These are phyloP conservation scores for Rhodotorula mucilaginosa DNA, from an alignment of 1,284 basidiomycete genomes.

Conservation along the genomic window DNA sequence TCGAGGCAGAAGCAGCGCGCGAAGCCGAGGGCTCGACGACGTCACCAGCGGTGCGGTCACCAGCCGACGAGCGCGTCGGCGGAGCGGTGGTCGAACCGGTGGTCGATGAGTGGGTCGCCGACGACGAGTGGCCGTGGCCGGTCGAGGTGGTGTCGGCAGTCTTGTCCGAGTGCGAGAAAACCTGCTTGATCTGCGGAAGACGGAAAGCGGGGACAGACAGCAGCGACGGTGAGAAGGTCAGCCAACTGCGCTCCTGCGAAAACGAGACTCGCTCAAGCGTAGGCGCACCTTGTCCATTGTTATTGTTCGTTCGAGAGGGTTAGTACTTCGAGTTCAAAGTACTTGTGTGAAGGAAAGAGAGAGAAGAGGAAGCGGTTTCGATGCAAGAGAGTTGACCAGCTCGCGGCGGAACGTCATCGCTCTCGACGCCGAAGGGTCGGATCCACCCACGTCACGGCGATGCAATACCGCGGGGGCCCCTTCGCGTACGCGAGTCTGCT, in stretches of 20 bases:
- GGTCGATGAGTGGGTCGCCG: not conserved
- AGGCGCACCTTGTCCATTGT: not conserved
- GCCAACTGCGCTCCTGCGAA: not conserved
- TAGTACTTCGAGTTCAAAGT: too few relatives aligned
- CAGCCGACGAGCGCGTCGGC: conserved; percentile 2
- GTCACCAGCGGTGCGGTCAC: conserved; percentile 1
- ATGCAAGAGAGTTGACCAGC: too few relatives aligned
- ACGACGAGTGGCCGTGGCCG: too few relatives aligned
- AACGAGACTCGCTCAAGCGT: not conserved
- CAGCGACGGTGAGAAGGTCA: conserved; percentile 1
- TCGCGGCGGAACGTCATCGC: too few relatives aligned
- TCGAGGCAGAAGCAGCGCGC: not conserved
- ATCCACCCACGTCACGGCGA: too few relatives aligned
- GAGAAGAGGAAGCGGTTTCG: too few relatives aligned
- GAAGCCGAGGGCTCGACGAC: not conserved
- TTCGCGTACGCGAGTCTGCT: too few relatives aligned
- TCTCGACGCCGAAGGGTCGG: too few relatives aligned
- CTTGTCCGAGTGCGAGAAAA: conserved; percentile 24
- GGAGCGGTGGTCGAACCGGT: not conserved
- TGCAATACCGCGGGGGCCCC: too few relatives aligned
- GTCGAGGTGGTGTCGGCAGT: not conserved
- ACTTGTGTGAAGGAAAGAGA: too few relatives aligned
- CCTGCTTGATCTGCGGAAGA: conserved; percentile 17
- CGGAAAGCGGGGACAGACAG: too few relatives aligned
- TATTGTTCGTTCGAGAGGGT: too few relatives aligned